phyloP scores from a whole-genome alignment of 73 alveolate species.

The Paramecium primaurelia region DNA sequence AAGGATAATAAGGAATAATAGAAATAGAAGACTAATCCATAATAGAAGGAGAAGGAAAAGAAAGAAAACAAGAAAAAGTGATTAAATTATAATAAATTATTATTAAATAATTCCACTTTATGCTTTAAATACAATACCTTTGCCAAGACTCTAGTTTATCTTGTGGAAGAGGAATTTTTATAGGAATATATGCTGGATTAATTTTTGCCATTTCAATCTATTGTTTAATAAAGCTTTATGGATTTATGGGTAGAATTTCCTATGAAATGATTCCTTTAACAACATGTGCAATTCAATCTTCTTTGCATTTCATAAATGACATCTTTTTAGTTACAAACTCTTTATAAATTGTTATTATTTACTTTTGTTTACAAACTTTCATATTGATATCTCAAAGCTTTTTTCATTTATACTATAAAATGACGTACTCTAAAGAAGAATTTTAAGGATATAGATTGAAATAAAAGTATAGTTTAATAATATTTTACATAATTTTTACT shows the following conservation, averaged over 20 bases:
- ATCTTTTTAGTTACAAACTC: neutral
- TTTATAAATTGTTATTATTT: neutral
- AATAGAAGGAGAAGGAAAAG: neutral
- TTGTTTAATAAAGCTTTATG: constrained; percentile 26
- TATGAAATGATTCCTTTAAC: constrained; percentile 3
- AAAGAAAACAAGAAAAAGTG: neutral
- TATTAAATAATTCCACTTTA: neutral
- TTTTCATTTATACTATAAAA: neutral
- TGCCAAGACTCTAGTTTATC: neutral
- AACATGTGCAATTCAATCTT: constrained; percentile 30
- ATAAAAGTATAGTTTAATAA: neutral
- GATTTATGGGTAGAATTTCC: neutral
- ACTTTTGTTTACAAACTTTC: constrained; percentile 13
- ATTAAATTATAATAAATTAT: neutral
- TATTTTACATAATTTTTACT: neutral
- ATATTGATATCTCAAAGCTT: constrained; percentile 14
- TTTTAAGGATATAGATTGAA: neutral
- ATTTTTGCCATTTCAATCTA: neutral
- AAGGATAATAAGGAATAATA: neutral
- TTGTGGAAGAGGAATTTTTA: constrained; percentile 16
- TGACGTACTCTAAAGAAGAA: neutral
- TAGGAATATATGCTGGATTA: neutral
- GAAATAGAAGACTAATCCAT: neutral
- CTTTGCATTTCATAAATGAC: neutral
- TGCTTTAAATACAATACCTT: neutral